Evolutionary conservation across 129 eudicot genomes (phyloP), one percentile per base, ranked within the genome.

Genomic region (Flaveria ramosissima): DNA sequence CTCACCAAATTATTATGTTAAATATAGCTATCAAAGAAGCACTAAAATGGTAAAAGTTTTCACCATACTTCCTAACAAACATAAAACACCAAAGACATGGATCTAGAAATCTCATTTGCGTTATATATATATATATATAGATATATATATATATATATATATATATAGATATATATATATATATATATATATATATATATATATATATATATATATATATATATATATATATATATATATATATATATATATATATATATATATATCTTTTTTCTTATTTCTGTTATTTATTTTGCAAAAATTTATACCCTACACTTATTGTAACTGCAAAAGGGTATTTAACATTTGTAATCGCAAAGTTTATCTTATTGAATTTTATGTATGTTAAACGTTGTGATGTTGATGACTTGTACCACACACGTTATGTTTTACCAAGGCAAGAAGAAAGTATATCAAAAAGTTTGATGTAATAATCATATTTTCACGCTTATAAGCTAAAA

Each of bases 31-130:
- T 80, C 70, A 27, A 65, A 17, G 41, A 80, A n/a, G 65, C 46
- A 64, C 69, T 42, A 43, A 80, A 72, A 73, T 80, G 78, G 79
- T 53, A 73, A 78, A 76, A 55, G 45, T 3, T 12, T 61, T 53
- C 67, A 74, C 71, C 64, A 57, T 60, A 32, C 63, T 32, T 47
- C 27, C 46, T 45, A 74, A 53, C 75, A 65, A 73, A 80, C 79
- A 73, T 64, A 80, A 80, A 78, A 78, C 39, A 19, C 64, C 63
- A 78, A 57, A n/a, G 45, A 15, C 16, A 17, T 24, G 26, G 39
- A 59, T 78, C 45, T 17, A 16, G 6, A 27, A 68, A 24, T 57
- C 69, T 23, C 24, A 11, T 56, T 32, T 1, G 21, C 20, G n/a
- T 45, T 75, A 14, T 19, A 64, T 17, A 27, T 45, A 45, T 23